Conservation (phyloP, 176 grass and related monocot genomes). For the Carex kokanica region DNA sequence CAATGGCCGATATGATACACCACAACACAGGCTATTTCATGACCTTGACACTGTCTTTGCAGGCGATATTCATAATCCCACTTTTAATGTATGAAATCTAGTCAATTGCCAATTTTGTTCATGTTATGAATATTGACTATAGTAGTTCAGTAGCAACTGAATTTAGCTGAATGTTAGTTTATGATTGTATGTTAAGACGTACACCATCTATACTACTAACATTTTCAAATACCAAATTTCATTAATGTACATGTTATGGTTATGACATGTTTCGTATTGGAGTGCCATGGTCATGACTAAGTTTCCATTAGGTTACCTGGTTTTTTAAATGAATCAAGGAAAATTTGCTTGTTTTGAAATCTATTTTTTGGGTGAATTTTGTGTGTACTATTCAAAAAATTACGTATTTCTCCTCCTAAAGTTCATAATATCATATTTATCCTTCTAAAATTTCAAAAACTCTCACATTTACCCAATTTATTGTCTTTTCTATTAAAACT, state of each 20-base stretch:
- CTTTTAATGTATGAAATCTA: constrained; percentile 31
- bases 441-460: too few relatives aligned
- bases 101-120: neutral
- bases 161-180: neutral
- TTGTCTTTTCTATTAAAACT: too few relatives aligned
- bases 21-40: constrained; percentile 47
- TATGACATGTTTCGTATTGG: neutral
- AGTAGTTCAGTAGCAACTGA: neutral
- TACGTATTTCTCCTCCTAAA: too few relatives aligned
- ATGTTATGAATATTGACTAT: neutral
- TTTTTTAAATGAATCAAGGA: neutral
- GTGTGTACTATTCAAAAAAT: too few relatives aligned
- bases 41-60: constrained; percentile 39
- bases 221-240: neutral
- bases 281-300: neutral
- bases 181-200: neutral
- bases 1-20: constrained; percentile 79
- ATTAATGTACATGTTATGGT: neutral
- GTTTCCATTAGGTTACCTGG: neutral
- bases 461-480: too few relatives aligned
- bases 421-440: too few relatives aligned
- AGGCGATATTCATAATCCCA: constrained; percentile 53
- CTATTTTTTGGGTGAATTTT: neutral
- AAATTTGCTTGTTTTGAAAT: neutral
- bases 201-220: neutral